Evolutionary conservation across 1,284 basidiomycete genomes (phyloP), one percentile per base, ranked within the genome.

Genomic region (Anthracocystis setariae): DNA sequence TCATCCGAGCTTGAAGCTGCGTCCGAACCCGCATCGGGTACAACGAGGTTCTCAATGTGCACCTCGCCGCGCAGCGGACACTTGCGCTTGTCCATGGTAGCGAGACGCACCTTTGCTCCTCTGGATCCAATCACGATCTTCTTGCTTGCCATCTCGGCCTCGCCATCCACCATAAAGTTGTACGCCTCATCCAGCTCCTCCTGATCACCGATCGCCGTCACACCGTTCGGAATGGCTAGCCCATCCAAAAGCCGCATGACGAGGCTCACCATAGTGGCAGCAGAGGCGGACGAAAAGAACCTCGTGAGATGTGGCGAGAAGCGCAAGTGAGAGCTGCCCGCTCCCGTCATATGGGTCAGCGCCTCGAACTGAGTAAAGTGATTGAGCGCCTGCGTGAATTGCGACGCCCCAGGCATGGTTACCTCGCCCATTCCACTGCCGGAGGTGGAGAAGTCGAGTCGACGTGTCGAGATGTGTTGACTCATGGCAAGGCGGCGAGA

Each of bases 291-390:
- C 8, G 72, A 73, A 51, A 79, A 80, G 74, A 82, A 79, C 43
- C 81, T 73, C 37, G 81, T 82, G 33, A 81, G 74, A 44, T 82
- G 79, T 24, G 79, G 74, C 23, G 71, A 70, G 64, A 80, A 77
- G 37, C 77, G 69, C 45, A 74, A 44, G 58, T 78, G 64, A 42
- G 69, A 46, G 38, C 59, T 64, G 32, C 55, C 59, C 2, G 47
- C 43, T 1, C 49, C 56, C 24, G 72, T 55, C 52, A 64, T 50
- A 38, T 61, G 57, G 0, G 65, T 63, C 35, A 73, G 70, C 46
- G 70, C 60, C 29, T 69, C 70, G 54, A 73, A 77, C 24, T 77
- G 75, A 2, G 77, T 76, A 38, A 78, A 63, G 58, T 75, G 74
- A 47, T 73, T 77, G 44, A 79, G 60, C 10, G 77, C 78, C 56